Evolutionary conservation across 2,329 filamentous ascomycete genomes (phyloP), one percentile per base, ranked within the genome.

Genomic region (Macrophomina phaseolina): DNA sequence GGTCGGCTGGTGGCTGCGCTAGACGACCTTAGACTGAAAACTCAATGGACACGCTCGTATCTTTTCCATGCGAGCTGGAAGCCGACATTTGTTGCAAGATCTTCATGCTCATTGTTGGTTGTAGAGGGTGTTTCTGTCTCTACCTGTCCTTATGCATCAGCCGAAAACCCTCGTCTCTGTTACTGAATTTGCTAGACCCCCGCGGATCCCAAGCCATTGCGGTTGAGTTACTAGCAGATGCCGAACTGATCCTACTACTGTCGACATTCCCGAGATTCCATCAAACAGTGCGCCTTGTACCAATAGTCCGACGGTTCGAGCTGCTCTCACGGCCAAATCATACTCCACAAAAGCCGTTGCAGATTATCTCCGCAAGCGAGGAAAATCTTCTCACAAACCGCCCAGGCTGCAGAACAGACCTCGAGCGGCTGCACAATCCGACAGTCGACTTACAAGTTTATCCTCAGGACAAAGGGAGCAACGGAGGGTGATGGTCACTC

Each of bases 391-490:
- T 16, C n/a, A 5, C 14, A 28, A 12, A n/a, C 42, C 58, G 18
- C 16, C 18, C 36, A 42, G 18, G 28, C 36, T 16, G 30, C 7
- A 18, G 45, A 38, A 30, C 14, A 32, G 4, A 30, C 23, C 6
- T 32, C 38, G n/a, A 2, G 11, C 3, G 1, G 32, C 8, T 12
- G 1, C 45, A 34, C 28, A 61, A 5, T 12, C 8, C n/a, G 32
- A 28, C 45, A 28, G 4, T 8, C 30, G 56, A 61, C 56, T 61
- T 61, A 36, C 56, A 12, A 1, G 28, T 32, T 65, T 14, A 42
- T 23, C 16, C 23, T 69, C 11, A 70, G 46, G 38, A 68, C 56
- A 45, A 68, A 46, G 64, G 69, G 64, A 60, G 68, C 51, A 46
- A 63, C 53, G 32, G 69, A 62, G 52, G 68, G 64, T n/a, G 38